phyloP scores from a whole-genome alignment of 108 stramenopile genomes.

The Skeletonema tropicum region DNA sequence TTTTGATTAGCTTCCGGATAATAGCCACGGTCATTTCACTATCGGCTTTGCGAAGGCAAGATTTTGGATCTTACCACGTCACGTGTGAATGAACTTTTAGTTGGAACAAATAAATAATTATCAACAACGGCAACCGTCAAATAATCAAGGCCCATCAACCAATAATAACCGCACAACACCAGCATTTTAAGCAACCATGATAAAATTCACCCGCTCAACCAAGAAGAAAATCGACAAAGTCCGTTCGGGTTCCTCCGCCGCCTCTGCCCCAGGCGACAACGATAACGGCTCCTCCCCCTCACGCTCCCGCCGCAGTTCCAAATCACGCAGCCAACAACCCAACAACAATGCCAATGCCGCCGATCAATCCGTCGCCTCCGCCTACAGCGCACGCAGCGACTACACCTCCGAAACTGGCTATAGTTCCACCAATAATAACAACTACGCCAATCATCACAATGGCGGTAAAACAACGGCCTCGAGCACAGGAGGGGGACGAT shows the following conservation, averaged over 20 bases:
- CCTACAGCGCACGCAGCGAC: conserved; percentile 12
- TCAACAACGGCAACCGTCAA: too few relatives aligned
- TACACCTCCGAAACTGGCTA: conserved; percentile 9
- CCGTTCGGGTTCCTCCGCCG: conserved; percentile 4
- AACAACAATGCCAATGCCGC: neutral
- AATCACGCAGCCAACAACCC: neutral
- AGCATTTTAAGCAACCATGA: conserved; percentile 5
- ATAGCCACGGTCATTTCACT: too few relatives aligned
- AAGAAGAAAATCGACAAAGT: conserved; percentile 35
- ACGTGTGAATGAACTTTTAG: too few relatives aligned
- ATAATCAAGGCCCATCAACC: too few relatives aligned
- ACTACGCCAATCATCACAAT: neutral
- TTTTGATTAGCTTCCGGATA: too few relatives aligned
- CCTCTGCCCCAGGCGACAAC: neutral
- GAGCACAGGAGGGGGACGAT: too few relatives aligned
- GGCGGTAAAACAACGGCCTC: neutral
- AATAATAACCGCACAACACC: too few relatives aligned
- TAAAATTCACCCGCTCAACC: conserved; percentile 46
- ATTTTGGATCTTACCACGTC: too few relatives aligned
- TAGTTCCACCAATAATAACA: neutral
- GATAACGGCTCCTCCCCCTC: neutral
- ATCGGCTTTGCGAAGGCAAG: too few relatives aligned
- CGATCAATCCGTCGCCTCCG: conserved; percentile 26
- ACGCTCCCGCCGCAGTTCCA: neutral
- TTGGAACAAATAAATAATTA: too few relatives aligned